Evolutionary conservation across 345 rosid genomes (phyloP).

Genomic region (Syzygium jambos): DNA sequence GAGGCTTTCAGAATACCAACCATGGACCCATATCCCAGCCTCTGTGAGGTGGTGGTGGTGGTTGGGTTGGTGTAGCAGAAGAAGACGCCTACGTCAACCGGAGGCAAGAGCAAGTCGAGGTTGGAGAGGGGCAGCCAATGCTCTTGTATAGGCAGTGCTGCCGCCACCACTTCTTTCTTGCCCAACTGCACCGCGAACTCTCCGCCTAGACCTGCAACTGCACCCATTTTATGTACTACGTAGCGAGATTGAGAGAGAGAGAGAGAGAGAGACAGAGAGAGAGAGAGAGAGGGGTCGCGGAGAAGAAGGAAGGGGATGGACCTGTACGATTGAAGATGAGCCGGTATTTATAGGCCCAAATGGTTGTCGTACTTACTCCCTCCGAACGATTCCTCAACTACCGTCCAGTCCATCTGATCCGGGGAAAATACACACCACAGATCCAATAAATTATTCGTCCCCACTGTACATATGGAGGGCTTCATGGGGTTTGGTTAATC

Average conservation of each 20-base stretch:
- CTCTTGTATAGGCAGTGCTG: slow-evolving; percentile 55
- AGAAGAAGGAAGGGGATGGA: background rate
- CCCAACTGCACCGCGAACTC: slow-evolving; percentile 17
- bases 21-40: slow-evolving; percentile 16
- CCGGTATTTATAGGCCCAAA: background rate
- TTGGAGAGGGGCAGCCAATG: slow-evolving; percentile 83
- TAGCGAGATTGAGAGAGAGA: background rate
- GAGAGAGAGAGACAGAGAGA: background rate
- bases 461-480: background rate
- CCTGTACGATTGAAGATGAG: background rate
- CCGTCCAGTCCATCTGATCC: background rate
- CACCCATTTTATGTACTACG: background rate
- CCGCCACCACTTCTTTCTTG: slow-evolving; percentile 57
- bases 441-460: background rate
- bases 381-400: background rate
- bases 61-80: slow-evolving; percentile 44
- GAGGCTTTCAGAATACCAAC: slow-evolving; percentile 40
- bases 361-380: background rate
- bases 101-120: slow-evolving; percentile 80
- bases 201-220: background rate
- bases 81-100: slow-evolving; percentile 55
- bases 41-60: background rate
- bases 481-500: background rate
- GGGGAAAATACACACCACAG: background rate
- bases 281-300: too few relatives aligned